Percentiles rank a stretch among this genome's conserved stretches.
phyloP scores from a whole-genome alignment of 2,329 filamentous ascomycete genomes.

The Talaromyces albobiverticillius region DNA sequence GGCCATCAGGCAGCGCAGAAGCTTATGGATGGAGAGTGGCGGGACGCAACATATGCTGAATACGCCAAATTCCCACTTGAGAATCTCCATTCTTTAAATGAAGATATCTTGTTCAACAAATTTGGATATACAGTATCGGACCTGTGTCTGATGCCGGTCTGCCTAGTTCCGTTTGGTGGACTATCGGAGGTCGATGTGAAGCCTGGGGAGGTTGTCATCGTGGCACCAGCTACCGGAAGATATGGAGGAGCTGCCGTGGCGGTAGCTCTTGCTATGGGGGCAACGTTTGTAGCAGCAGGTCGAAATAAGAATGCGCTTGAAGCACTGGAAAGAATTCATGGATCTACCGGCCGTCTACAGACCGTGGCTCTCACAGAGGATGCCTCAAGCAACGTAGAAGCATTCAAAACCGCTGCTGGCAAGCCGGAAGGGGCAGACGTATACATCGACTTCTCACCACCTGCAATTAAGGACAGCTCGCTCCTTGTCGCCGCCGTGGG shows the following conservation, averaged over 20 bases:
- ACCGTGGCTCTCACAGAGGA: constrained; percentile 8
- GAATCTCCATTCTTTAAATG: constrained; percentile 31
- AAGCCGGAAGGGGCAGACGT: constrained; percentile 16
- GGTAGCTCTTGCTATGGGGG: constrained; percentile 50
- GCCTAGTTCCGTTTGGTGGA: constrained; percentile 45
- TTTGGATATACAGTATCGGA: constrained; percentile 43
- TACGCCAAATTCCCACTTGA: constrained; percentile 35
- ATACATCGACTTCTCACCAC: constrained; percentile 18
- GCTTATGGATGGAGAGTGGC: constrained; percentile 35
- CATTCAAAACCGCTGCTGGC: not conserved
- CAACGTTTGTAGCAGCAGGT: constrained; percentile 51
- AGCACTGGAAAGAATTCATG: not conserved
- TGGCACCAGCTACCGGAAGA: constrained; percentile 49
- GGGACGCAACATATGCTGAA: constrained; percentile 35
- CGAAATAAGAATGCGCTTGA: constrained; percentile 23
- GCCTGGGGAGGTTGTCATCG: constrained; percentile 48
- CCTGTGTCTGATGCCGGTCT: constrained; percentile 34
- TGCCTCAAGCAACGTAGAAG: not conserved
- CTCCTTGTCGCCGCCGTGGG: constrained; percentile 9
- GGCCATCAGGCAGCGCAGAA: constrained; percentile 24
- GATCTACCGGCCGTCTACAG: constrained; percentile 2
- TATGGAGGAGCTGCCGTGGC: constrained; percentile 50
- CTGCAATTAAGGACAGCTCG: constrained; percentile 7
- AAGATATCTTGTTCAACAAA: constrained; percentile 22
- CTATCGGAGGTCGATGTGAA: constrained; percentile 41